Conservation (phyloP, 2,329 filamentous ascomycete genomes). For the Periconia sp. region DNA sequence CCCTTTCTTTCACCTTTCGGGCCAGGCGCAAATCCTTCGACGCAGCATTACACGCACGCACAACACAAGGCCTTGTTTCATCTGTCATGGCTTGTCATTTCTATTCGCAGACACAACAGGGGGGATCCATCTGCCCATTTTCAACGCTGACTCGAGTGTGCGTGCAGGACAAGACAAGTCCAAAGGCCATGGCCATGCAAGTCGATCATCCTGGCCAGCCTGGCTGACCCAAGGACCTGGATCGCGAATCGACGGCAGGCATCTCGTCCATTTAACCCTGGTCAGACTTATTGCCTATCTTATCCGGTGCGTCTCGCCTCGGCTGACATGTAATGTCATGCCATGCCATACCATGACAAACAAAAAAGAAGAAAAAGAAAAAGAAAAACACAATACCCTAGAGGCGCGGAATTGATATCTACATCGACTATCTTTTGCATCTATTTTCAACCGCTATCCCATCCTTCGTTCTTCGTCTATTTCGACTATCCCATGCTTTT, state of each 20-base stretch:
- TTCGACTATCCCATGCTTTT: conserved; percentile 6
- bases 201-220: conserved; percentile 20
- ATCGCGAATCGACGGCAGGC: conserved; percentile 9
- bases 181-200: conserved; percentile 4
- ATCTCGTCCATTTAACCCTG: conserved; percentile 5
- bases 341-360: no score
- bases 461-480: background rate
- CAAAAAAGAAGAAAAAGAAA: no score
- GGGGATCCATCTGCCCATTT: no score
- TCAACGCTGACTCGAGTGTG: conserved; percentile 18
- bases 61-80: background rate
- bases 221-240: conserved; percentile 17
- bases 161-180: no score
- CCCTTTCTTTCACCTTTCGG: no score
- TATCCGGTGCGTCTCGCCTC: no score
- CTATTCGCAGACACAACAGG: no score
- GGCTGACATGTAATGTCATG: no score
- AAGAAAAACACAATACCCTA: background rate
- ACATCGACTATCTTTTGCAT: background rate
- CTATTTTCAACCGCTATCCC: no score
- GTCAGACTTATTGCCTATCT: background rate
- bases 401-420: background rate
- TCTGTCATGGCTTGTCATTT: background rate
- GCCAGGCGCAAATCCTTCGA: no score
- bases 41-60: background rate